Conservation (phyloP, 2,329 filamentous ascomycete genomes). For the Aspergillus vadensis region DNA sequence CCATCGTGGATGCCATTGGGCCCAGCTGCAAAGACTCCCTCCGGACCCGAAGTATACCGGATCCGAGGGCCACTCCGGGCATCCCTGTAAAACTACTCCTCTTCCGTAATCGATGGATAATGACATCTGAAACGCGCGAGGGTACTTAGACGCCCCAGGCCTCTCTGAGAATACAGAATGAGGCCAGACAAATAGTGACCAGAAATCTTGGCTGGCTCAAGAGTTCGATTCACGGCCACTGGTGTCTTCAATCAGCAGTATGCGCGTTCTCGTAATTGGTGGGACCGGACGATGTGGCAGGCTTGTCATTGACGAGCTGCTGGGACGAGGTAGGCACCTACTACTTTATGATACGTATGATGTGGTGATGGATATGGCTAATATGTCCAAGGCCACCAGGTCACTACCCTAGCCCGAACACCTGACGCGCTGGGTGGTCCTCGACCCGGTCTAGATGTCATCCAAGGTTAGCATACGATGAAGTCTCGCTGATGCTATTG, state of each 20-base stretch:
- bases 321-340: conserved; percentile 30
- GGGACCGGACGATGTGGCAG: conserved; percentile 49
- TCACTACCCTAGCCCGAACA: conserved; percentile 44
- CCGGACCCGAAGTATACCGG: too few species aligned
- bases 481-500: background rate
- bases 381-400: conserved; percentile 33
- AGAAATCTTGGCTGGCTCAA: background rate
- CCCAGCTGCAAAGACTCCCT: too few species aligned
- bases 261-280: conserved; percentile 46
- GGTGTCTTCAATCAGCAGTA: conserved; percentile 2
- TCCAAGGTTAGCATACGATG: conserved; percentile 19
- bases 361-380: background rate
- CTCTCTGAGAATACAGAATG: background rate
- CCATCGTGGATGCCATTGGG: too few species aligned
- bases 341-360: background rate
- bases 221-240: background rate
- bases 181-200: background rate
- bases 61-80: too few species aligned
- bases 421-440: conserved; percentile 27
- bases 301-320: conserved; percentile 44
- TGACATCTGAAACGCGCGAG: too few species aligned
- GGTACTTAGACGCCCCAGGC: background rate
- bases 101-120: too few species aligned
- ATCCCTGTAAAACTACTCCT: too few species aligned
- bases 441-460: conserved; percentile 18